phyloP scores from a whole-genome alignment of 345 rosid genomes.

The Syzygium grande region DNA sequence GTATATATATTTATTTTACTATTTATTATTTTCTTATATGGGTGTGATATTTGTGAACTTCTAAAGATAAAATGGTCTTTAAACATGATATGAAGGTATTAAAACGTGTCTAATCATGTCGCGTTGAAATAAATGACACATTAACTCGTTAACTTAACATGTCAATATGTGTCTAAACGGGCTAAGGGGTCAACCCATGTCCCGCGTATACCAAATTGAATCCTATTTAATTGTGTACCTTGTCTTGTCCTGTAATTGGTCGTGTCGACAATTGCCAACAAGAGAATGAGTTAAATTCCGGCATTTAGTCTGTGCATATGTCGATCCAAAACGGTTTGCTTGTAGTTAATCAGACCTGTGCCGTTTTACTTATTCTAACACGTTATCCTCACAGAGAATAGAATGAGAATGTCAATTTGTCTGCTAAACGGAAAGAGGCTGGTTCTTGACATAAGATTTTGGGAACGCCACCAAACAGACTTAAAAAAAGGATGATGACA shows the following conservation, averaged over 20 bases:
- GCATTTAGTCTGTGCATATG: too few species aligned
- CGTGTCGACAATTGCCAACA: neutral
- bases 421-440: neutral
- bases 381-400: neutral
- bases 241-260: neutral
- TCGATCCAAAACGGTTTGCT: too few species aligned
- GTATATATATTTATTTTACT: neutral
- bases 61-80: too few species aligned
- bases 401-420: neutral
- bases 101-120: too few species aligned
- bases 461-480: neutral
- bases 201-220: neutral
- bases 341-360: neutral
- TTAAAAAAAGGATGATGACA: too few species aligned
- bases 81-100: too few species aligned
- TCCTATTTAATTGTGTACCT: neutral
- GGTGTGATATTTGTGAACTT: too few species aligned
- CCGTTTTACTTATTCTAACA: neutral
- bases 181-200: neutral
- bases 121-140: neutral
- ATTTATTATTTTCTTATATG: too few species aligned
- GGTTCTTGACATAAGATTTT: neutral
- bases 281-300: too few species aligned
- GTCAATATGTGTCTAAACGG: too few species aligned
- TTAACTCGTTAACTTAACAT: neutral